A percentile compares a stretch with the other conserved stretches of the same genome.
Conservation (phyloP, 371 early-diverging fungal species). For the Circinella minor region DNA sequence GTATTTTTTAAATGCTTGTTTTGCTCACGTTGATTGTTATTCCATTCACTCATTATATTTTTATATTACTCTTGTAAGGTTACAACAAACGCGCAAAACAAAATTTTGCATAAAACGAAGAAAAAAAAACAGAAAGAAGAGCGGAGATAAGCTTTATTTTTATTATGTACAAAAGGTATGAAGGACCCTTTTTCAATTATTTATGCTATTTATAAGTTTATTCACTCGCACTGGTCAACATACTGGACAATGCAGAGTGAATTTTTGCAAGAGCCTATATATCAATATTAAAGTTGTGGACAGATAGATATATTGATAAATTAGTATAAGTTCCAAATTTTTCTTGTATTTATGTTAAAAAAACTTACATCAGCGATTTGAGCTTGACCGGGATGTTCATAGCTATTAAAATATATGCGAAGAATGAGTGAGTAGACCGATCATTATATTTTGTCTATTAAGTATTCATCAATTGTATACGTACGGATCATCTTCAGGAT, state of each 20-base stretch:
- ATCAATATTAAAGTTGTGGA: background rate
- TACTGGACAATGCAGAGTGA: background rate
- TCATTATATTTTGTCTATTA: no score
- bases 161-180: background rate
- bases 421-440: no score
- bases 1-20: no score
- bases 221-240: background rate
- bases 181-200: background rate
- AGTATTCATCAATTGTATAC: background rate
- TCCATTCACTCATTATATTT: background rate
- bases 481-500: slow-evolving; percentile 22
- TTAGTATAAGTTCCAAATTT: background rate
- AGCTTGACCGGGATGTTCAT: slow-evolving; percentile 48
- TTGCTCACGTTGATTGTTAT: background rate
- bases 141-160: background rate
- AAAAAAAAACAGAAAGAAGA: background rate
- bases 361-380: slow-evolving; percentile 36
- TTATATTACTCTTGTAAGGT: no score
- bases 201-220: background rate
- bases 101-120: background rate
- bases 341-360: background rate
- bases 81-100: background rate
- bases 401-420: slow-evolving; percentile 8
- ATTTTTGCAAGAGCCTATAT: background rate
- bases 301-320: background rate